Evolutionary conservation across 2,329 filamentous ascomycete species (phyloP).

Genomic region (Hypoxylon sp.): DNA sequence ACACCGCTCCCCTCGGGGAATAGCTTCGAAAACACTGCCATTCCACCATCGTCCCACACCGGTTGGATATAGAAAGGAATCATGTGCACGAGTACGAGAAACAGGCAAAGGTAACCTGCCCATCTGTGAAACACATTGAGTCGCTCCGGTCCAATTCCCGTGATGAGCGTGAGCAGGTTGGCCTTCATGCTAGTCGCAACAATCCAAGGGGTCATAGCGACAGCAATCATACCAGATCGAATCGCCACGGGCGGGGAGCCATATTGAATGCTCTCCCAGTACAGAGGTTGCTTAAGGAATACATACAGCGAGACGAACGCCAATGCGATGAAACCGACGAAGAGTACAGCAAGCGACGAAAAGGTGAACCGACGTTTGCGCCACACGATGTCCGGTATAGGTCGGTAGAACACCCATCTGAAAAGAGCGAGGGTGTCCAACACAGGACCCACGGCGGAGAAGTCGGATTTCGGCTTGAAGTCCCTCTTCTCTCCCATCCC

Average conservation of each 20-base stretch:
- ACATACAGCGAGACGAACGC: slow-evolving; percentile 81
- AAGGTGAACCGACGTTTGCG: slow-evolving; percentile 77
- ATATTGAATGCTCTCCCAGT: slow-evolving; percentile 85
- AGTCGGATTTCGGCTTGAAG: slow-evolving; percentile 73
- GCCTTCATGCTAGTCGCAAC: slow-evolving; percentile 89
- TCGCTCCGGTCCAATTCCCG: slow-evolving; percentile 89
- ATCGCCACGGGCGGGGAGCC: slow-evolving; percentile 91
- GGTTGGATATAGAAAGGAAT: slow-evolving; percentile 91
- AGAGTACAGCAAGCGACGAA: slow-evolving; percentile 77
- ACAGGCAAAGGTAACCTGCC: slow-evolving; percentile 85
- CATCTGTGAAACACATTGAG: slow-evolving; percentile 94
- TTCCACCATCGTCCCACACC: slow-evolving; percentile 81
- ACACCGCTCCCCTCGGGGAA: slow-evolving; percentile 71
- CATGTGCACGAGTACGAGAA: slow-evolving; percentile 83
- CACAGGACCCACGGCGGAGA: slow-evolving; percentile 76
- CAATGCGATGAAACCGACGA: slow-evolving; percentile 72
- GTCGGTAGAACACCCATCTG: slow-evolving; percentile 88
- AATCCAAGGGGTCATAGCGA: slow-evolving; percentile 93
- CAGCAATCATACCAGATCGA: slow-evolving; percentile 88
- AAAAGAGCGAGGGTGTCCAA: slow-evolving; percentile 85
- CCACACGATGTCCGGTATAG: slow-evolving; percentile 77
- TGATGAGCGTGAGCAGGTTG: slow-evolving; percentile 83
- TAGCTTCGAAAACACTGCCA: slow-evolving; percentile 73
- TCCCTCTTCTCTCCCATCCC: slow-evolving; percentile 63
- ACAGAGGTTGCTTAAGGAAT: slow-evolving; percentile 87